Evolutionary conservation across 2,329 filamentous ascomycete species (phyloP), one percentile per base, ranked within the genome.

Genomic region (Plenodomus biglobosus): DNA sequence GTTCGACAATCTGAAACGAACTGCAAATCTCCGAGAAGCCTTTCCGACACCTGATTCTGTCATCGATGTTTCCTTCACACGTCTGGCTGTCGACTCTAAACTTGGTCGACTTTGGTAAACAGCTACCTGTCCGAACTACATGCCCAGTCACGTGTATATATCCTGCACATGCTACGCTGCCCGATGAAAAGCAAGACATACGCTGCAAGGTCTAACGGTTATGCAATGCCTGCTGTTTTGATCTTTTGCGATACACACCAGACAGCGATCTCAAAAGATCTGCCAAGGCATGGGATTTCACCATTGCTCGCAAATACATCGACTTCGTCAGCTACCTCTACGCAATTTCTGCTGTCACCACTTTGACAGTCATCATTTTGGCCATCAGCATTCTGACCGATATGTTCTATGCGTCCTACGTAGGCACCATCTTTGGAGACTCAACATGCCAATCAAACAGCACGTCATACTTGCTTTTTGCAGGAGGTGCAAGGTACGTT

Each of bases 371-470:
- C 24, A 24, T 24, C 22, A 5, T 24, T 52, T 68, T 24, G 22
- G n/a, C n/a, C 22, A 24, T 24, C 22, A 24, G 11, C 22, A 11
- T 24, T 24, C 22, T 24, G 11, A 24, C n/a, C 22, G 22, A 24
- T 24, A 34, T 68, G 8, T 40, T 61, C 54, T 68, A 3, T 65
- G 57, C 35, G 35, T 59, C 13, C 17, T 65, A 18, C 65, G 64
- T 24, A 52, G 57, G 11, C 62, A 61, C 15, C 55, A 65, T 46
- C 46, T 68, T 5, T 68, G 62, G 62, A 59, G 40, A 37, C 40
- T 66, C 7, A 46, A 62, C 1, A 53, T 68, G 58, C 59, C 65
- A 3, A 32, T 43, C n/a, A 65, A 59, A 40, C 64, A 68, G 38
- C 54, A 61, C 15, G 38, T 64, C 22, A 59, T 64, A 3, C 56